Conservation (phyloP, 2,329 filamentous ascomycete species). For the Paradendryphiella salina region DNA sequence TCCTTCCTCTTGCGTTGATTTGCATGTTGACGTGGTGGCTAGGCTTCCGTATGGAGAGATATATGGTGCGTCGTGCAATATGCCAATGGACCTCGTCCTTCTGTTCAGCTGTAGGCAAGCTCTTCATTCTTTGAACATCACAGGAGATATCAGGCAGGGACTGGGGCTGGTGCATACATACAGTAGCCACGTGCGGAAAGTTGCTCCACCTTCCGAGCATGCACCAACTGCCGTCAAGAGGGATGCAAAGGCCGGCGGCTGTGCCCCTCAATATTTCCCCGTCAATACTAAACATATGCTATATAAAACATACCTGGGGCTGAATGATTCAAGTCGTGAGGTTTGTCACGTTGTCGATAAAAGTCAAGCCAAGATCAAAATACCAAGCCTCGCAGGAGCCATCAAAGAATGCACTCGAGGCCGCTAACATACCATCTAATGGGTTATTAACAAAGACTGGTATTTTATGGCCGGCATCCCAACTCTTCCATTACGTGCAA, state of each 20-base stretch:
- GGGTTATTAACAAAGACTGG: too few species aligned
- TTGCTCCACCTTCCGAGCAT: neutral
- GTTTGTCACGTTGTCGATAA: neutral
- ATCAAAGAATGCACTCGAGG: too few species aligned
- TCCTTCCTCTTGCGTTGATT: neutral
- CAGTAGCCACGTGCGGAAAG: neutral
- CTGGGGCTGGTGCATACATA: neutral
- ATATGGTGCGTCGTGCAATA: neutral
- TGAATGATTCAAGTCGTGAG: neutral
- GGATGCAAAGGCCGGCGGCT: conserved; percentile 6
- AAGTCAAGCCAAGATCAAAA: too few species aligned
- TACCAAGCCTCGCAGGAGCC: too few species aligned
- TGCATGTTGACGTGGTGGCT: neutral
- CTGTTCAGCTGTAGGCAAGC: neutral
- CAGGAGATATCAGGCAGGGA: neutral
- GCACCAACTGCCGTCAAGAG: neutral
- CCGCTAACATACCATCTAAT: too few species aligned
- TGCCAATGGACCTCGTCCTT: neutral
- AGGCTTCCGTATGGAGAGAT: conserved; percentile 2
- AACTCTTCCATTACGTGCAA: too few species aligned
- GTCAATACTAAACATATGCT: neutral
- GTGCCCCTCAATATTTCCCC: neutral
- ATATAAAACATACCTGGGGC: neutral
- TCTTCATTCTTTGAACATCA: neutral
- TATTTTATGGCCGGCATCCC: too few species aligned